Evolutionary conservation across 495 filamentous ascomycete genomes (phyloP).

Genomic region (Annulohypoxylon moriforme): DNA sequence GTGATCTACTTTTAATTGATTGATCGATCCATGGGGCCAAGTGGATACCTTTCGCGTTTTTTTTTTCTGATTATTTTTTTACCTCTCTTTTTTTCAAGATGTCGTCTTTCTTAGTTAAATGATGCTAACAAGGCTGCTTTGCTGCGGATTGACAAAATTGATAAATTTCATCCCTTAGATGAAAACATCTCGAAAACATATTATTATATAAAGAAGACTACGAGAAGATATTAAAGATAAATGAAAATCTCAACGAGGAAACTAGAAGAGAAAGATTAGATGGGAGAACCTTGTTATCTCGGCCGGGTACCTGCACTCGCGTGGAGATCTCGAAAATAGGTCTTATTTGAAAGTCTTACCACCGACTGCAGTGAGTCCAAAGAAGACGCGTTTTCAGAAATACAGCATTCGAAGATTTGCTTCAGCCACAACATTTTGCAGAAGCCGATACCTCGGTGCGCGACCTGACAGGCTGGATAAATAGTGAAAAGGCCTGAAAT

Average conservation of each 20-base stretch:
- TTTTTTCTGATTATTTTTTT: slow-evolving; percentile 17
- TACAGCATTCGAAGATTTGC: slow-evolving; percentile 16
- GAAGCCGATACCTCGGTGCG: neutral
- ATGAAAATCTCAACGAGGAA: slow-evolving; percentile 15
- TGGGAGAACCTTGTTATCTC: slow-evolving; percentile 16
- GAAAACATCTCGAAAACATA: neutral
- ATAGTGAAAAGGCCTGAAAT: neutral
- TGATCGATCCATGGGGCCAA: slow-evolving; percentile 17
- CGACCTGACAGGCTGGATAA: neutral
- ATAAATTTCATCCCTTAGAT: neutral
- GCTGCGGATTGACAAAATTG: slow-evolving; percentile 1
- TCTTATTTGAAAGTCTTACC: slow-evolving; percentile 36
- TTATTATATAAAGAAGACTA: neutral
- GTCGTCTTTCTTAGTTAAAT: neutral
- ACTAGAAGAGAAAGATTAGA: neutral
- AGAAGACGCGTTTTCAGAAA: slow-evolving; percentile 21
- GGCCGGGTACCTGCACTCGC: slow-evolving; percentile 24
- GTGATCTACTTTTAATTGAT: slow-evolving; percentile 33
- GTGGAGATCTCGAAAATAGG: slow-evolving; percentile 29
- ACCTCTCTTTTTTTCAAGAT: slow-evolving; percentile 12
- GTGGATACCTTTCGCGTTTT: slow-evolving; percentile 28
- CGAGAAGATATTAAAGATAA: slow-evolving; percentile 1
- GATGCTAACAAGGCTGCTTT: neutral
- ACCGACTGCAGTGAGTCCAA: slow-evolving; percentile 6
- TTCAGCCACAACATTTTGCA: slow-evolving; percentile 24